Evolutionary conservation across 208 protist species (phyloP).

Genomic region (Phytomonas sp.): DNA sequence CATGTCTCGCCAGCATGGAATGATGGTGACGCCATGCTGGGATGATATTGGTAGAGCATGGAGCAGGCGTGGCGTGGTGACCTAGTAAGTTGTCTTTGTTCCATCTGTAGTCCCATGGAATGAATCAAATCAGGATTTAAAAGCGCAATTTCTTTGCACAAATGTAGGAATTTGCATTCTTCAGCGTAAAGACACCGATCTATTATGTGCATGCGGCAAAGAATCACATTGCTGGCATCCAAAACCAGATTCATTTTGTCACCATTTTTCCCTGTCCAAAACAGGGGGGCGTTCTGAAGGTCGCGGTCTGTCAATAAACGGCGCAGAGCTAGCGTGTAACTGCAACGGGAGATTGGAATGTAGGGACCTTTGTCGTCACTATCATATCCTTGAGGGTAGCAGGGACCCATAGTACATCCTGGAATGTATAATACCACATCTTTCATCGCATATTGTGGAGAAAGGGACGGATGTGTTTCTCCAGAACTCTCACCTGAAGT

Average conservation of each 20-base stretch:
- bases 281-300: slow-evolving; percentile 1
- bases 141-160: slow-evolving; percentile 53
- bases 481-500: background rate
- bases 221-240: slow-evolving; percentile 24
- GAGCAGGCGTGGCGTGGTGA: background rate
- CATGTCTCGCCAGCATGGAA: background rate
- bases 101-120: background rate
- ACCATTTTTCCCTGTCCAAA: slow-evolving; percentile 11
- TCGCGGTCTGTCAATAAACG: slow-evolving; percentile 40
- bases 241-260: slow-evolving; percentile 19
- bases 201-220: slow-evolving; percentile 66
- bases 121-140: slow-evolving; percentile 24
- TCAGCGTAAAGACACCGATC: slow-evolving; percentile 75
- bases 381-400: background rate
- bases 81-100: background rate
- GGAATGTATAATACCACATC: slow-evolving; percentile 33
- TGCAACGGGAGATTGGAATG: slow-evolving; percentile 38
- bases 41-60: background rate
- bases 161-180: slow-evolving; percentile 80
- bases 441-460: slow-evolving; percentile 5
- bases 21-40: background rate
- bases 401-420: slow-evolving; percentile 9
- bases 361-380: slow-evolving; percentile 16
- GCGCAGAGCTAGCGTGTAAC: slow-evolving; percentile 55
- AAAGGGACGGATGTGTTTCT: background rate